Base-by-base conservation (phyloP, 2,329 filamentous ascomycete species). In the Beauveria varroae region DNA sequence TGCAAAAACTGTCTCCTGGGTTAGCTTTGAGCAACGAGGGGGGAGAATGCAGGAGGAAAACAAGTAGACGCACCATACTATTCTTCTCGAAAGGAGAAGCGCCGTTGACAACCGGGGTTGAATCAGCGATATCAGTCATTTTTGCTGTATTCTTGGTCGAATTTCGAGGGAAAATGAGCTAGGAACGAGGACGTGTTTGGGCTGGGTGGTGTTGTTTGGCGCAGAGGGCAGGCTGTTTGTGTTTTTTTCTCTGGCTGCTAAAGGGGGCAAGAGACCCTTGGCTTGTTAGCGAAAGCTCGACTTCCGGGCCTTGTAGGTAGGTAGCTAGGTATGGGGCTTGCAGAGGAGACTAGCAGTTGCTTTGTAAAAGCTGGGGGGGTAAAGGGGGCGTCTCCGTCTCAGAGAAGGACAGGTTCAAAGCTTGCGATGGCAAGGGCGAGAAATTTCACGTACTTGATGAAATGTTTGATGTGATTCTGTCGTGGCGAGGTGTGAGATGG, bases 41-140 rank as follows among this genome's bases (percentile, higher is more conserved):
- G 41, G 22, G 43, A 30, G 44, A n/a, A n/a, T 12, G n/a, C 20
- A 37, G 57, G 43, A 24, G 49, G 43, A 59, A 63, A 56, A 58
- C 65, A n/a, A 54, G 62, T 52, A 63, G 64, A 75, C 78, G 62
- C 68, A 81, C 81, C 81, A 75, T 76, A 84, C 81, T 83, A 69
- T 72, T 75, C 73, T 81, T 70, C 66, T 81, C 74, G 64, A 78
- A 64, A 66, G 75, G 72, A 67, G 78, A 75, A 67, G 68, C 74
- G 70, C 79, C 79, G 73, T 81, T 82, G 73, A 73, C 71, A 69
- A 73, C 68, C 34, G 69, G 68, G 62, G 72, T 68, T 65, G 71
- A 67, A 66, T 74, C 72, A 67, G 74, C 70, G 68, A 73, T 71
- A 68, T 78, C 75, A 63, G 78, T 73, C 77, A 80, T 80, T 67